phyloP scores from a whole-genome alignment of 306 rosid species.

The Cajanus cajan region DNA sequence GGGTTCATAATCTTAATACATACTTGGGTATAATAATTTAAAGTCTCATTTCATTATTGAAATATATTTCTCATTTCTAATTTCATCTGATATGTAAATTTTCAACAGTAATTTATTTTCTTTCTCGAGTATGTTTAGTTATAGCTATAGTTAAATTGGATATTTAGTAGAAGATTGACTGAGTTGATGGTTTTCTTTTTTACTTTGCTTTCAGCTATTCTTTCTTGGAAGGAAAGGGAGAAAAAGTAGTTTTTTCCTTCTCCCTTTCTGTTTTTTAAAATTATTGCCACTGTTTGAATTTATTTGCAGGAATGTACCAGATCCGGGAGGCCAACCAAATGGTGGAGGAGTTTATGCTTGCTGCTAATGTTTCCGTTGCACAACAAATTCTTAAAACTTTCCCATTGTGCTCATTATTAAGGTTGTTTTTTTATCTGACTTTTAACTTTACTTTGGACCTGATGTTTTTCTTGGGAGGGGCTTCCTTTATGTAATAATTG shows the following conservation, averaged over 20 bases:
- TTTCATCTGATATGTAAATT: background rate
- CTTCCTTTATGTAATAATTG: background rate
- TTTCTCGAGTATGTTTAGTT: background rate
- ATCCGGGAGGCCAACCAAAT: slow-evolving; percentile 98
- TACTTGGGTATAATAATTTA: background rate
- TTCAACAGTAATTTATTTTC: background rate
- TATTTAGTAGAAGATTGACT: slow-evolving; percentile 9
- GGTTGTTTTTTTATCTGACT: slow-evolving; percentile 45
- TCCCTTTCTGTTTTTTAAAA: background rate
- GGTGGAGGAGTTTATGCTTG: slow-evolving; percentile 99
- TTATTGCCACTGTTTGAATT: slow-evolving; percentile 18
- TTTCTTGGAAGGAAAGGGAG: background rate
- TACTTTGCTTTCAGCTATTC: background rate
- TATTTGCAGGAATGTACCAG: slow-evolving; percentile 87
- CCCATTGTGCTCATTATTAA: slow-evolving; percentile 72
- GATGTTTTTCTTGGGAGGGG: background rate
- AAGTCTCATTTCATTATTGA: slow-evolving; percentile 10
- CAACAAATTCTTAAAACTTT: slow-evolving; percentile 78
- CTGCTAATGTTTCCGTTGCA: slow-evolving; percentile 95
- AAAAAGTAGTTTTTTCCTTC: background rate
- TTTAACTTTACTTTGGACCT: slow-evolving; percentile 1
- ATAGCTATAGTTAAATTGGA: background rate
- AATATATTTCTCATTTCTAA: background rate
- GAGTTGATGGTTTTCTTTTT: background rate
- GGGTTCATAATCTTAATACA: too few species aligned